Evolutionary conservation across 495 filamentous ascomycete species (phyloP), one percentile per base, ranked within the genome.

Genomic region (Hypoxylon trugodes): DNA sequence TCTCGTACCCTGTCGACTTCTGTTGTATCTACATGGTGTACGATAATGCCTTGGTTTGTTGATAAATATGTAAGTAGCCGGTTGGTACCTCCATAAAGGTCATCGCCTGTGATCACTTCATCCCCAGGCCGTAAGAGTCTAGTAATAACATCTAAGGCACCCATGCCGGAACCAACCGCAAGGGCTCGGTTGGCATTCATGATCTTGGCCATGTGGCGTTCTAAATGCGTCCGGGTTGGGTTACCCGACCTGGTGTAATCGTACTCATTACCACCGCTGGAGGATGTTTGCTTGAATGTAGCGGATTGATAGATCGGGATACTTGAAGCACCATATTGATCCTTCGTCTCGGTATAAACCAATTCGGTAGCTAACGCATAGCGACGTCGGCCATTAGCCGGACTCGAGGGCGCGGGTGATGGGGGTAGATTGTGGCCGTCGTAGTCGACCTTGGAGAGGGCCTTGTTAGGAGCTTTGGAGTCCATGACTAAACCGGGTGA

Each of bases 171-270:
- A 13, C 92, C 90, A 24, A 98, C 94, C 47, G 94, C 93, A 35
- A 98, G 87, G 3, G 91, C 90, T 42, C 96, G 90, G 70, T 86
- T 87, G 10, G 96, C 95, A 60, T 88, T 89, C 96, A 98, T 98
- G 76, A 98, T 96, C 84, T 98, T 98, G 60, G 95, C 96, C 57
- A 98, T 82, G 74, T 98, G 95, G 57, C 95, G 88, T 78, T 98
- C 95, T 56, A 98, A 86, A 70, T 98, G 96, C 18, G 94, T 96
- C 42, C 95, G 86, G 42, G 95, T 98, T 13, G 95, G 95, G 71
- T 98, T 98, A 24, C 95, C 95, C 28, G 92, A 96, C 19, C 95
- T 89, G 32, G 95, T 97, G 82, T 98, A 98, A 81, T 98, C 95
- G 79, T 98, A 98, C 75, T 97, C 93, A 37, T 86, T 89, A 41